Evolutionary conservation across 805 yeast species (phyloP).

Genomic region (Barnettozyma sp.): DNA sequence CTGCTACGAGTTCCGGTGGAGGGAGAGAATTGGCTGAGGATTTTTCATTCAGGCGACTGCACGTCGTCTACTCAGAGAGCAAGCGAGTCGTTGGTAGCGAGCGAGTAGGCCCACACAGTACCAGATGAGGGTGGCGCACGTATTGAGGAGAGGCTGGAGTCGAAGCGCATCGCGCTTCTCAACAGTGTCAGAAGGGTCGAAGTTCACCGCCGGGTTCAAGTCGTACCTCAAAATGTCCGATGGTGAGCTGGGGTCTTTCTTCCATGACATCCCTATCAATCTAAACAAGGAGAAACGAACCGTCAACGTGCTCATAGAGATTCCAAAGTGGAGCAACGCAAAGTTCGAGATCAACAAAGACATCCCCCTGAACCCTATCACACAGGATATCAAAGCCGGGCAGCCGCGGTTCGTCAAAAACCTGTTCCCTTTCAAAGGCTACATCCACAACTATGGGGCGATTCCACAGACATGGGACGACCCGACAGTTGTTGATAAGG

Average conservation of each 20-base stretch:
- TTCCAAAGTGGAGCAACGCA: conserved; percentile 78
- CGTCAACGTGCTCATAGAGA: conserved; percentile 66
- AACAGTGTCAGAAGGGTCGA: conserved; percentile 27
- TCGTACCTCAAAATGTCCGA: conserved; percentile 48
- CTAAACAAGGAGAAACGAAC: conserved; percentile 36
- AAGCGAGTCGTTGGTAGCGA: too few relatives aligned
- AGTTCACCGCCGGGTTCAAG: conserved; percentile 33
- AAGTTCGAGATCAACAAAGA: conserved; percentile 69
- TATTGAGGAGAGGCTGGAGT: too few relatives aligned
- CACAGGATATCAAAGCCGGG: conserved; percentile 74
- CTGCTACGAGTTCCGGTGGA: too few relatives aligned
- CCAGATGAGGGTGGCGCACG: background rate
- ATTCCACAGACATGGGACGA: conserved; percentile 97
- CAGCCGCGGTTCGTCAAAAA: conserved; percentile 70
- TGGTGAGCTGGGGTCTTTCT: conserved; percentile 21
- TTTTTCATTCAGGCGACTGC: too few relatives aligned
- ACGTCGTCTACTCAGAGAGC: too few relatives aligned
- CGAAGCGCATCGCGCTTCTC: conserved; percentile 1
- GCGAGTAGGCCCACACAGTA: too few relatives aligned
- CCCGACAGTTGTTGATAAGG: conserved; percentile 51
- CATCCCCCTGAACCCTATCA: conserved; percentile 61
- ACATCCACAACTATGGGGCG: conserved; percentile 84
- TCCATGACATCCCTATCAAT: conserved; percentile 65
- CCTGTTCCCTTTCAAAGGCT: conserved; percentile 77
- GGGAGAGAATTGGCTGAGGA: too few relatives aligned